Base-by-base conservation (phyloP, 345 rosid species). In the Linum lewisii region DNA sequence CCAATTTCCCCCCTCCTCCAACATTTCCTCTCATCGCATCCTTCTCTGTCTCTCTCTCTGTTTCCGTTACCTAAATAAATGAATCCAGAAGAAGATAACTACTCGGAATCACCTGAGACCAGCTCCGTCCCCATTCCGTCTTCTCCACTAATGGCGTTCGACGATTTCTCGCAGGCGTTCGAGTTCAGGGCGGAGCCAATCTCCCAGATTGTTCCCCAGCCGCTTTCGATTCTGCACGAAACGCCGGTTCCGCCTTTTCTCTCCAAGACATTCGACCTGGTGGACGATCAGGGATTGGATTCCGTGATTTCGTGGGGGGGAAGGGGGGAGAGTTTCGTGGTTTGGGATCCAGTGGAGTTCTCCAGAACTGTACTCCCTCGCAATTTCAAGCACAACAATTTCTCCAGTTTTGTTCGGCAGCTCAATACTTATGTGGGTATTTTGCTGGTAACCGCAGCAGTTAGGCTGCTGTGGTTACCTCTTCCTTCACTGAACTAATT, bases 221-320 rank as follows among this genome's bases (percentile, higher is more conserved):
- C 96, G 6, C 70, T 92, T 26, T 87, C 78, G 63, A 59, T 74
- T 57, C 66, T 86, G 24, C 95, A 80, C 21, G 87, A 77, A 57
- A 84, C 50, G 20, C 93, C 80, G 2, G 50, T 86, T 2, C 96
- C 75, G 44, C 70, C 75, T 1, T 71, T 71, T 37, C 58, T 71
- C 0, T 66, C 64, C 9, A 71, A 66, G 50, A 71, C 70, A 16
- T 71, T 47, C 58, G 75, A 71, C 62, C 51, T 71, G 34, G 75
- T 71, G 50, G 65, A 62, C 19, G 70, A 71, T 24, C 38, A 49
- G 50, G 7, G 21, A 22, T 26, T 71, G 54, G 75, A 71, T 47
- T 59, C 63, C 49, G 62, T 71, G 13, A 65, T 71, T 19, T 65
- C 75, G 29, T 71, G 75, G 75, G 66, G 60, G 1, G 1, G 51